phyloP scores from a whole-genome alignment of 805 yeast species.

The Metschnikowia cubensis region DNA sequence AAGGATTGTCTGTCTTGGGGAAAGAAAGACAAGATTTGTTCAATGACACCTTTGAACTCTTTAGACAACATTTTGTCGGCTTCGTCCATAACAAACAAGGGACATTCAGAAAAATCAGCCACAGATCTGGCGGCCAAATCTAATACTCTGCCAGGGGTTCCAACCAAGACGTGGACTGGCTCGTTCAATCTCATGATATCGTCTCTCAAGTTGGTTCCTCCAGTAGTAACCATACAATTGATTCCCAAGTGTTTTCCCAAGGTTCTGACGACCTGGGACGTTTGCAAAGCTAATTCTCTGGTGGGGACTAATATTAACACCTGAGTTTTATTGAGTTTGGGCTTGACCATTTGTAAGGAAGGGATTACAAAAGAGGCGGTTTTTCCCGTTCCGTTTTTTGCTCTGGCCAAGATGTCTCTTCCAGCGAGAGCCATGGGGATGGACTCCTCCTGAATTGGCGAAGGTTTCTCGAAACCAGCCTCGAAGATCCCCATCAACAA shows the following conservation, averaged over 20 bases:
- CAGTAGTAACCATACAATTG: conserved; percentile 96
- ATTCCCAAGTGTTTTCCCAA: conserved; percentile 90
- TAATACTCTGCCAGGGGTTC: conserved; percentile 96
- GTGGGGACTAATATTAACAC: conserved; percentile 94
- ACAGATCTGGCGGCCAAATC: conserved; percentile 87
- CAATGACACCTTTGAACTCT: conserved; percentile 84
- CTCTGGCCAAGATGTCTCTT: conserved; percentile 93
- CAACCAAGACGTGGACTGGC: conserved; percentile 90
- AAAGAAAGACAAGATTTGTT: conserved; percentile 78
- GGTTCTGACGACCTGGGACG: conserved; percentile 95
- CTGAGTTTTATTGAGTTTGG: conserved; percentile 80
- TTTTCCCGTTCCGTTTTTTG: conserved; percentile 98
- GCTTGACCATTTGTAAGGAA: conserved; percentile 81
- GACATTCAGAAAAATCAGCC: conserved; percentile 84
- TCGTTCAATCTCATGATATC: conserved; percentile 91
- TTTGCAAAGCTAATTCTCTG: conserved; percentile 95
- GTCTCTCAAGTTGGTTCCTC: conserved; percentile 92
- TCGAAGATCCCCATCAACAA: conserved; percentile 97
- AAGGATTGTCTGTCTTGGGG: conserved; percentile 71
- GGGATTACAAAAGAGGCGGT: conserved; percentile 98
- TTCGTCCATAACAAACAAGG: conserved; percentile 94
- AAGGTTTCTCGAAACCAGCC: conserved; percentile 97
- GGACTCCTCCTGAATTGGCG: conserved; percentile 96
- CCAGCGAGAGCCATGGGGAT: conserved; percentile 95
- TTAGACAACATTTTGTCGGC: conserved; percentile 94